Evolutionary conservation across 169 alveolate species (phyloP).

Genomic region (Babesia gibsoni): DNA sequence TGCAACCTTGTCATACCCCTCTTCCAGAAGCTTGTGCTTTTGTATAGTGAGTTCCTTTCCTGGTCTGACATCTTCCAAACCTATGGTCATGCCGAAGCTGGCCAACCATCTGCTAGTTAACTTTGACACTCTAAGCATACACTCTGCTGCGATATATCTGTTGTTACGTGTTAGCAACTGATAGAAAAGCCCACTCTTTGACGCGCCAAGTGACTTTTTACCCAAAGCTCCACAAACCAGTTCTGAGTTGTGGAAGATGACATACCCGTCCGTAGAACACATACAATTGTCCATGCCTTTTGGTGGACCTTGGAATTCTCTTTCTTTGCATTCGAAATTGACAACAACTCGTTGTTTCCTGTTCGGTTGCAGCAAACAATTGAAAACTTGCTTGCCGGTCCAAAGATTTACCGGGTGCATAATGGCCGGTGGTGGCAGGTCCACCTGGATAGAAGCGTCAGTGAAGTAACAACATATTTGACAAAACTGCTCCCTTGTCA

Average conservation of each 20-base stretch:
- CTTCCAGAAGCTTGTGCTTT: constrained; percentile 68
- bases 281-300: constrained; percentile 53
- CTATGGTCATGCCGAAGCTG: constrained; percentile 97
- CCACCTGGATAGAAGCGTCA: constrained; percentile 84
- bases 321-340: constrained; percentile 86
- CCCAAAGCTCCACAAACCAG: constrained; percentile 95
- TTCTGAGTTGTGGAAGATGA: constrained; percentile 91
- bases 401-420: constrained; percentile 94
- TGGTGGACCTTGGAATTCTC: constrained; percentile 77
- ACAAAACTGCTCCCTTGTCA: constrained; percentile 89
- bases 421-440: constrained; percentile 92
- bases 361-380: constrained; percentile 91
- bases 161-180: constrained; percentile 90
- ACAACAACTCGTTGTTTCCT: constrained; percentile 79
- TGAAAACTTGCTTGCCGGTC: constrained; percentile 97
- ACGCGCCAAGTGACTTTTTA: constrained; percentile 90
- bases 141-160: constrained; percentile 86
- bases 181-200: constrained; percentile 89
- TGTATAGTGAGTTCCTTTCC: constrained; percentile 56
- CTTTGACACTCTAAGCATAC: constrained; percentile 95
- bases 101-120: constrained; percentile 93
- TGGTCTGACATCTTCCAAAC: constrained; percentile 97
- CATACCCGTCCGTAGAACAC: constrained; percentile 93
- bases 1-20: constrained; percentile 87
- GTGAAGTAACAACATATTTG: constrained; percentile 89